A percentile compares a stretch with the other conserved stretches of the same genome.
These are phyloP conservation scores for Alternaria burnsii DNA, from an alignment of 2,329 filamentous ascomycete genomes.

Conservation along the genomic window DNA sequence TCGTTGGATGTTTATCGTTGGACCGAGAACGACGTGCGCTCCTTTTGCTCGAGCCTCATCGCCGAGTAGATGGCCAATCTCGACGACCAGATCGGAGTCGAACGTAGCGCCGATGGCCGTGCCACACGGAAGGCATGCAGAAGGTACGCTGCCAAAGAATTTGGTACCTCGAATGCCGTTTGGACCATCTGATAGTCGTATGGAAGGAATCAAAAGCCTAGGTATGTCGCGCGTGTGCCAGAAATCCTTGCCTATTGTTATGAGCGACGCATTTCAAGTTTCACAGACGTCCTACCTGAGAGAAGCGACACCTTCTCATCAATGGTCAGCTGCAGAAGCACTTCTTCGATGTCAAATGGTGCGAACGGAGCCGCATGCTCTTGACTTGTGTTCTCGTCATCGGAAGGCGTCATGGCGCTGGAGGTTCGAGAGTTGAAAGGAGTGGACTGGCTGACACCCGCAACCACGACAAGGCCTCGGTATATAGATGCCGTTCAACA, in stretches of 20 bases:
- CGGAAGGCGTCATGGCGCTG: too few relatives aligned
- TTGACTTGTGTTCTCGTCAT: too few relatives aligned
- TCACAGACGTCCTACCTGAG: neutral
- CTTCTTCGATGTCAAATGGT: too few relatives aligned
- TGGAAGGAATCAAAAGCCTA: constrained; percentile 52
- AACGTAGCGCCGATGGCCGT: neutral
- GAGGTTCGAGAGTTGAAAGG: too few relatives aligned
- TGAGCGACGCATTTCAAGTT: neutral
- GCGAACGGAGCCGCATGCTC: too few relatives aligned
- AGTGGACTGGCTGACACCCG: too few relatives aligned
- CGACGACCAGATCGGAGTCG: neutral
- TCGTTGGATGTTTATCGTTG: constrained; percentile 41
- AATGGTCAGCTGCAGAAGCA: too few relatives aligned
- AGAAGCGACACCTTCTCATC: too few relatives aligned
- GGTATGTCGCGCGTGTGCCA: constrained; percentile 69
- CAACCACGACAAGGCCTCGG: too few relatives aligned
- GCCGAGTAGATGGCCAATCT: constrained; percentile 17
- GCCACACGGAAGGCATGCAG: neutral
- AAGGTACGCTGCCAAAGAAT: constrained; percentile 49
- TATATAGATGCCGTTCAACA: too few relatives aligned
- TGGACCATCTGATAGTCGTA: constrained; percentile 62
- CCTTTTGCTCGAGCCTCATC: constrained; percentile 32
- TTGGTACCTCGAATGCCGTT: constrained; percentile 69
- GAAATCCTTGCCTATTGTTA: constrained; percentile 47
- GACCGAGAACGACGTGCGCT: constrained; percentile 18